Evolutionary conservation across 164 flowering plant species (phyloP), one percentile per base, ranked within the genome.

Genomic region (Brasenia schreberi): DNA sequence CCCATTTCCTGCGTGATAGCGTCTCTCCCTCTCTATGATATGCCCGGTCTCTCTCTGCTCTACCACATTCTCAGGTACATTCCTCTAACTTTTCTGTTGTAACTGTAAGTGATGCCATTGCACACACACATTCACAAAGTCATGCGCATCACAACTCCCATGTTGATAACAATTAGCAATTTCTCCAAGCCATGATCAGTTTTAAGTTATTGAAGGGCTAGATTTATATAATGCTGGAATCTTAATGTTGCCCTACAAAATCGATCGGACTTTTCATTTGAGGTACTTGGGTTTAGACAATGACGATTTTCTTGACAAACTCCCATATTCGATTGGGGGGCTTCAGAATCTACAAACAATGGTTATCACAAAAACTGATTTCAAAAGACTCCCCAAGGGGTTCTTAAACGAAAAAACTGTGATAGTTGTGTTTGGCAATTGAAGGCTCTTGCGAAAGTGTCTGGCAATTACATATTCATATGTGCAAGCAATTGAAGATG

Each of bases 301-400:
- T 27, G 5, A 42, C 5, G 4, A 0, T 16, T 4, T 16, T 14
- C n/a, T 64, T 10, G 10, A 45, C 18, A 43, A 42, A 27, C 58
- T 45, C 7, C 70, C 70, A 61, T 43, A 18, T 6, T 69, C 67
- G 23, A 45, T 65, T 3, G 63, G 64, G 5, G 6, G 65, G 3
- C 64, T 69, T 11, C 1, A 14, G 18, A 60, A 69, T 23, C 42
- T 69, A 42, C 63, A 69, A 60, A 65, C 64, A 56, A 14, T 69
- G 12, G 42, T 23, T 18, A 17, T 69, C 17, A 63, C 61, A 12
- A 33, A 27, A 7, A 2, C 4, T 65, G 5, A 12, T 14, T 43
- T 18, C 6, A 7, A 10, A 7, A 60, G 7, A 3, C 42, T 65
- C 7, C 75, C 71, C 18, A 43, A 56, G 27, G 59, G 11, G 42